A percentile compares a stretch with the other conserved stretches of the same genome.
Conservation (phyloP, 345 rosid genomes). For the Eucalyptus leucophloia region DNA sequence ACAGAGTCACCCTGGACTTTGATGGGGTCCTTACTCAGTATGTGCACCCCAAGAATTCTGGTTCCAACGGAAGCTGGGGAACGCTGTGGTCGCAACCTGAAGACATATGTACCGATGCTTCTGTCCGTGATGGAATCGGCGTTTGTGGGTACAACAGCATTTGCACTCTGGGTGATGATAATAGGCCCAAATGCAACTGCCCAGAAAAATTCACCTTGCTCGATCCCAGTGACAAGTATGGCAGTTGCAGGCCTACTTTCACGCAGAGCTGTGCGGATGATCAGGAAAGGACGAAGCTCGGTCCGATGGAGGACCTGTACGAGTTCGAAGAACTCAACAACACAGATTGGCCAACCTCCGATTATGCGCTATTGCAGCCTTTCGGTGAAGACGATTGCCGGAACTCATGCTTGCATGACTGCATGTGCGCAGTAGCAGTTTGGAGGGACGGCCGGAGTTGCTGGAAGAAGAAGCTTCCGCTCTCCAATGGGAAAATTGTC, state of each 20-base stretch:
- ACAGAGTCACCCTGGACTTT: constrained; percentile 12
- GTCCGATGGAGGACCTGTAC: not conserved
- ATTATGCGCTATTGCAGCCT: not conserved
- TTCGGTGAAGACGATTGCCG: not conserved
- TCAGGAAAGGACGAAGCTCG: not conserved
- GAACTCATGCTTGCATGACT: constrained; percentile 15
- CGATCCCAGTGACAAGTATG: not conserved
- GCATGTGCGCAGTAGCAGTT: constrained; percentile 17
- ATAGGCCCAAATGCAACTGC: not conserved
- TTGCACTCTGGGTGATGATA: not conserved
- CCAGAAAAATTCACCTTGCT: not conserved
- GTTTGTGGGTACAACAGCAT: constrained; percentile 24
- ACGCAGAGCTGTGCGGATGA: not conserved
- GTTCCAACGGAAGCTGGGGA: not conserved
- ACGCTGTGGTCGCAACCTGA: not conserved
- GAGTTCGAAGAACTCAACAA: not conserved
- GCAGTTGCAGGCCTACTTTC: not conserved
- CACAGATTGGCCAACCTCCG: constrained; percentile 17
- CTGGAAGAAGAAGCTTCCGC: constrained; percentile 25
- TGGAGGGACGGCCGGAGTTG: not conserved
- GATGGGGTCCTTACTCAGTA: constrained; percentile 20
- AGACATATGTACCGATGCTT: not conserved
- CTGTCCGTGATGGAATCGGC: not conserved
- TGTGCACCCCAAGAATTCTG: not conserved
- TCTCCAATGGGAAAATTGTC: constrained; percentile 12